Evolutionary conservation across 1,139 yeast genomes (phyloP), one percentile per base, ranked within the genome.

Genomic region (Debaryomyces coudertii): DNA sequence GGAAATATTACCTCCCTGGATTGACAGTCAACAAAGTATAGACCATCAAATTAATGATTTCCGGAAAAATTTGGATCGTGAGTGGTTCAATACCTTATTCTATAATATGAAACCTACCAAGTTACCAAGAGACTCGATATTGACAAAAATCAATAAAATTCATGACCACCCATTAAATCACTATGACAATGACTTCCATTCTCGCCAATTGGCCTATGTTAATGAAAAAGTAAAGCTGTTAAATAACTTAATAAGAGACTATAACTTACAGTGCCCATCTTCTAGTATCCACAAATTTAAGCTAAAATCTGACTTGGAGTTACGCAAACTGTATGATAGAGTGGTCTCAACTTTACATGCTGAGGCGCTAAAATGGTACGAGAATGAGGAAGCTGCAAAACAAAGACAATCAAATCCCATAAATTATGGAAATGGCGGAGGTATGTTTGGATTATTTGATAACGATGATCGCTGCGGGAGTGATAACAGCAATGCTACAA

Each of bases 1-100:
- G 62, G 90, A 88, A 40, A 83, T 87, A 0, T 71, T 84, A 8
- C 96, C 96, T 0, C 95, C 95, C 0, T 90, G 96, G 96, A 84
- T 90, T 27, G 95, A 89, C 56, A 82, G 79, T 45, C 97, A 90
- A 63, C 79, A 82, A 39, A 73, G 77, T 3, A 76, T 88, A 4
- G 77, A 76, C 41, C 52, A 58, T 1, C 78, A 76, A 30, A 71
- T 86, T 4, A 58, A 54, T 1, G 57, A 58, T 0, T 80, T 87
- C 47, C 63, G 90, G 41, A 46, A 52, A 0, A 71, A 68, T 28
- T 44, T 85, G 28, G 77, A 74, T 39, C 50, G 59, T 4, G 65
- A 68, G 38, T 82, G 86, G 83, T 58, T 65, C 38, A 61, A 60
- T 12, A 61, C 71, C 56, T 63, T 73, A 5, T 54, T 75, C 12